phyloP scores from a whole-genome alignment of 305 asterid genomes.

The Salvia sclarea region DNA sequence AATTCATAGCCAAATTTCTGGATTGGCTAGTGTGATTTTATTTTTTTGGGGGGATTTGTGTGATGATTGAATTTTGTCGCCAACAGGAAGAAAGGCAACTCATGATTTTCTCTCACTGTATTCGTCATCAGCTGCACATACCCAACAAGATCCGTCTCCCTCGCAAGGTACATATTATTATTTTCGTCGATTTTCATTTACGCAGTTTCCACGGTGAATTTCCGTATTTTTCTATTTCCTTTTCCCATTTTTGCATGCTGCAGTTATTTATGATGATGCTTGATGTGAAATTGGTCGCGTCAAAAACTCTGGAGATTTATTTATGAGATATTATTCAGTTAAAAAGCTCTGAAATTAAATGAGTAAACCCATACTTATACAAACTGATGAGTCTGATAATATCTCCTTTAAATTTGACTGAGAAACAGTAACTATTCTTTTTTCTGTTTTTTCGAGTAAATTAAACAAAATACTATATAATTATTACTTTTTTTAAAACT shows the following conservation, averaged over 20 bases:
- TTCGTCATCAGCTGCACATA: constrained; percentile 50
- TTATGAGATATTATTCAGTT: neutral
- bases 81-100: constrained; percentile 78
- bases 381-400: neutral
- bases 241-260: constrained; percentile 9
- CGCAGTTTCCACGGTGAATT: constrained; percentile 21
- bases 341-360: neutral
- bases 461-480: neutral
- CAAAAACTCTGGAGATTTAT: neutral
- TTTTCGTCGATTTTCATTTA: constrained; percentile 27
- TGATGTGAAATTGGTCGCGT: constrained; percentile 6
- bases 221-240: neutral
- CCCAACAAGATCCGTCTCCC: constrained; percentile 84
- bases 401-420: constrained; percentile 9
- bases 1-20: constrained; percentile 5
- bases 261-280: neutral
- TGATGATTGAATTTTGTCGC: constrained; percentile 26
- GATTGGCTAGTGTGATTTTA: neutral
- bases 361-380: neutral
- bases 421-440: neutral
- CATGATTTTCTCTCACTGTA: constrained; percentile 94
- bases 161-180: constrained; percentile 46
- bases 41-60: neutral
- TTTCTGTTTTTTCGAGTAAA: neutral
- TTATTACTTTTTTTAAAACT: neutral